Evolutionary conservation across 2,329 filamentous ascomycete species (phyloP).

Genomic region (Didymella arachidicola): DNA sequence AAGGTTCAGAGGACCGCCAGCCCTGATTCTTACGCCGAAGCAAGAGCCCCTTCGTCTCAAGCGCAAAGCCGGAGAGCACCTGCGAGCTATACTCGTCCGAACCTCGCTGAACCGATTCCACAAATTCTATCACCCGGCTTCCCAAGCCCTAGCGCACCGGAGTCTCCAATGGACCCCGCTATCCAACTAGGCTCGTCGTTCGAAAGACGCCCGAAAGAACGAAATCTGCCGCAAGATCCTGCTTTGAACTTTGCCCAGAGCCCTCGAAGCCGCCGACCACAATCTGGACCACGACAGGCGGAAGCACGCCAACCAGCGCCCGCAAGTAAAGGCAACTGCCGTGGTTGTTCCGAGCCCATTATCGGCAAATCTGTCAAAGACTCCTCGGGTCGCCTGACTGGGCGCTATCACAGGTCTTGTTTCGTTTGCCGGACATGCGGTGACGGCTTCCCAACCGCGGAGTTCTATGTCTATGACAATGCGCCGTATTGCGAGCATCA

Average conservation of each 20-base stretch:
- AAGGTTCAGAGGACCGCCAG: conserved; percentile 37
- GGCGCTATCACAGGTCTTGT: conserved; percentile 92
- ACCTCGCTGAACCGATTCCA: conserved; percentile 31
- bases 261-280: conserved; percentile 25
- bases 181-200: conserved; percentile 46
- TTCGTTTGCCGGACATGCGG: conserved; percentile 89
- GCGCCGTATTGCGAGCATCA: conserved; percentile 89
- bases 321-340: conserved; percentile 76
- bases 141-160: conserved; percentile 35
- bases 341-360: conserved; percentile 80
- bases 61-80: conserved; percentile 27
- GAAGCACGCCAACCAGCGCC: conserved; percentile 41
- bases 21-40: conserved; percentile 41
- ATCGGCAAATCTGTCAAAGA: conserved; percentile 92
- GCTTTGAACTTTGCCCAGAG: conserved; percentile 24
- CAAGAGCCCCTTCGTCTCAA: conserved; percentile 25
- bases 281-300: conserved; percentile 27
- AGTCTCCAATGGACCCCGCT: conserved; percentile 52
- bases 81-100: conserved; percentile 32
- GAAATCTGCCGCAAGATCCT: conserved; percentile 24
- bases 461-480: conserved; percentile 91
- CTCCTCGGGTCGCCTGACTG: conserved; percentile 88
- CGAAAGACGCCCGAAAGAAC: conserved; percentile 28
- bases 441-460: conserved; percentile 81
- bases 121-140: conserved; percentile 33